Conservation (phyloP, 163 green algal species). For the Chlorella variabilis region DNA sequence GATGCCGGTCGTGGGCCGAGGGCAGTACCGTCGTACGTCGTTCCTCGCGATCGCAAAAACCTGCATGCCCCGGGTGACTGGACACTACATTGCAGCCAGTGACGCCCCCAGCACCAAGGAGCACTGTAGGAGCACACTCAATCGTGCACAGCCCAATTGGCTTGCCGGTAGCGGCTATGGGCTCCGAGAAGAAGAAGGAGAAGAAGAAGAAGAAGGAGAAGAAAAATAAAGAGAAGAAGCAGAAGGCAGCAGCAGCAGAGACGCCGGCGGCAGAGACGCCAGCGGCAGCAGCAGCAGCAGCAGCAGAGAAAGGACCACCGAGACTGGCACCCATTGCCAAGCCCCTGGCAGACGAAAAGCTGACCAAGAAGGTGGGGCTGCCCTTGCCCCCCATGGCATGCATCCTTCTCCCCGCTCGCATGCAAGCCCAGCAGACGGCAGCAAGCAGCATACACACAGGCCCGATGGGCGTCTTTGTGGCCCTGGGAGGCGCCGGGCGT, state of each 20-base stretch:
- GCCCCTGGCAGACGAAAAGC: slow-evolving; percentile 91
- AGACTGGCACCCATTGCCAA: slow-evolving; percentile 82
- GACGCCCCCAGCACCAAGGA: too few relatives aligned
- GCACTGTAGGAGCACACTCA: too few relatives aligned
- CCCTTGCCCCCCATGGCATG: too few relatives aligned
- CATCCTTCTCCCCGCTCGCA: not conserved
- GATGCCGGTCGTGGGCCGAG: too few relatives aligned
- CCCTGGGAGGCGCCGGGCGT: too few relatives aligned
- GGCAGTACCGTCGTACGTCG: too few relatives aligned
- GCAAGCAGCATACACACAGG: too few relatives aligned
- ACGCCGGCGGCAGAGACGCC: not conserved
- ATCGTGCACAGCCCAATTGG: too few relatives aligned
- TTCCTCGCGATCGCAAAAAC: too few relatives aligned
- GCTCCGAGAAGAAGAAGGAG: slow-evolving; percentile 28
- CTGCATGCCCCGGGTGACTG: too few relatives aligned
- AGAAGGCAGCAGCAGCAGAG: slow-evolving; percentile 39
- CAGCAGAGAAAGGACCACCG: not conserved
- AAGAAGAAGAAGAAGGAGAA: slow-evolving; percentile 57
- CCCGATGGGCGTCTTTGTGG: too few relatives aligned
- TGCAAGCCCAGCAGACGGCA: not conserved
- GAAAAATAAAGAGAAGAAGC: slow-evolving; percentile 39
- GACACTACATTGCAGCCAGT: too few relatives aligned
- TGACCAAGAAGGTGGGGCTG: slow-evolving; percentile 84
- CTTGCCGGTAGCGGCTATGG: slow-evolving; percentile 19
- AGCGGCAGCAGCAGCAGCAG: slow-evolving; percentile 1